Base-by-base conservation (phyloP, 2,329 filamentous ascomycete genomes). In the Neofusicoccum sp. region DNA sequence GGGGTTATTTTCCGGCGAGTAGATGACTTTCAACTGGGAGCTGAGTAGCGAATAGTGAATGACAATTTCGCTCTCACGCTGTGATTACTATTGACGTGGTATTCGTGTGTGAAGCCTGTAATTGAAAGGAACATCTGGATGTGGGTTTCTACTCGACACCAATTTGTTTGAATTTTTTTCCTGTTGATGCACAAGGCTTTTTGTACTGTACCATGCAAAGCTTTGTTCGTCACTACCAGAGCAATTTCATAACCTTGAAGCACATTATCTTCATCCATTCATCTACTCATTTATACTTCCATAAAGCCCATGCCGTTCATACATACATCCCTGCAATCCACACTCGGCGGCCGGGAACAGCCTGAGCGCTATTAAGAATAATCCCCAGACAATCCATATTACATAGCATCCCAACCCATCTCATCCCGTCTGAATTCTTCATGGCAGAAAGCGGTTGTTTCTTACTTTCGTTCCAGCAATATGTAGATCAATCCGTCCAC, bases 331-430 rank as follows among this genome's bases (percentile, higher is more conserved):
- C 20, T 20, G 20, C 38, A 16, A 24, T 43, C 12, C 38, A 11
- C 38, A 26, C 38, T 30, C 26, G 12, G 31, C 33, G 12, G 14
- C 9, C 7, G 16, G 20, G 20, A 20, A 43, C 6, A 28, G 30
- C 28, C 3, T 30, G 24, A 24, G 51, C 16, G 28, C 51, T 43
- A 56, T 56, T 56, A 56, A 56, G n/a, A 33, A 43, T 56, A 56
- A 11, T 2, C n/a, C 43, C 24, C 38, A 36, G 51, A 7, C 26
- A 56, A 33, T 43, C 12, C 6, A 43, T 54, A 54, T 43, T 56
- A 56, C 36, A n/a, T 20, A 9, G 34, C 26, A 30, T 54, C 8
- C n/a, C 26, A 8, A 6, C 36, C 6, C 20, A 12, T 31, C 34
- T 43, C 36, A 56, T 26, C 4, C 28, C 24, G 26, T 33, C 11